phyloP scores from a whole-genome alignment of 2,329 filamentous ascomycete species.

The Trichoderma koningii region DNA sequence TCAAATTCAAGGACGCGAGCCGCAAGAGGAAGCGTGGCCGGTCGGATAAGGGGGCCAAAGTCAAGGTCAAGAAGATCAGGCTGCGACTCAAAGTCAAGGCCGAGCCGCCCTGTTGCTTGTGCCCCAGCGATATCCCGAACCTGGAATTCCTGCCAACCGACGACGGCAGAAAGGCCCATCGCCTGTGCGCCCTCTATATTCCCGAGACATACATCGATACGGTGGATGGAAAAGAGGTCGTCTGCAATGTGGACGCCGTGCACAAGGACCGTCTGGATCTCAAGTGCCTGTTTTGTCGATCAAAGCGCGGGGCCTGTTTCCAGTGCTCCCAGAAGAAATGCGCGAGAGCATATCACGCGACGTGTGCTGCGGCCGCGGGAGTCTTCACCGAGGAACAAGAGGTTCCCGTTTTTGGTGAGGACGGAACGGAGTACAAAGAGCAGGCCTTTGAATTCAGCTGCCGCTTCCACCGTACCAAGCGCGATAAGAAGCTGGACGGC shows the following conservation, averaged over 20 bases:
- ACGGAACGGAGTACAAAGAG: conserved; percentile 89
- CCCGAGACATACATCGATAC: conserved; percentile 86
- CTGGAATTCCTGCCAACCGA: conserved; percentile 85
- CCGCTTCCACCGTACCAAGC: conserved; percentile 87
- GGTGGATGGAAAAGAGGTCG: conserved; percentile 68
- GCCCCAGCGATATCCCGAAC: conserved; percentile 83
- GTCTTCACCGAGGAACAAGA: conserved; percentile 88
- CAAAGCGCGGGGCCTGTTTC: conserved; percentile 93
- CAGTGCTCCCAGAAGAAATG: conserved; percentile 97
- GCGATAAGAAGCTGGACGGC: conserved; percentile 72
- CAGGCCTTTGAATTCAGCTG: conserved; percentile 92
- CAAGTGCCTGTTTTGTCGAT: conserved; percentile 93
- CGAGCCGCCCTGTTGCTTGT: conserved; percentile 84
- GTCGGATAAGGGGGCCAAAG: conserved; percentile 45
- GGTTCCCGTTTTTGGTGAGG: conserved; percentile 83
- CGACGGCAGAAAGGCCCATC: conserved; percentile 83
- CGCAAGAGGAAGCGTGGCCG: conserved; percentile 61
- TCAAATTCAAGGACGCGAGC: conserved; percentile 61
- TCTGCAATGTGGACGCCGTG: conserved; percentile 79
- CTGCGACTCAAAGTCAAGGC: conserved; percentile 70
- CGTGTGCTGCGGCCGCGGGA: conserved; percentile 87
- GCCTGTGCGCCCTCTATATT: conserved; percentile 85
- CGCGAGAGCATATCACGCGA: conserved; percentile 89
- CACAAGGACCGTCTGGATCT: conserved; percentile 85
- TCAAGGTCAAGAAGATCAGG: conserved; percentile 77